These are phyloP conservation scores for Sorghum bicolor DNA, from an alignment of 176 grass and related monocot species.

Conservation along the genomic window DNA sequence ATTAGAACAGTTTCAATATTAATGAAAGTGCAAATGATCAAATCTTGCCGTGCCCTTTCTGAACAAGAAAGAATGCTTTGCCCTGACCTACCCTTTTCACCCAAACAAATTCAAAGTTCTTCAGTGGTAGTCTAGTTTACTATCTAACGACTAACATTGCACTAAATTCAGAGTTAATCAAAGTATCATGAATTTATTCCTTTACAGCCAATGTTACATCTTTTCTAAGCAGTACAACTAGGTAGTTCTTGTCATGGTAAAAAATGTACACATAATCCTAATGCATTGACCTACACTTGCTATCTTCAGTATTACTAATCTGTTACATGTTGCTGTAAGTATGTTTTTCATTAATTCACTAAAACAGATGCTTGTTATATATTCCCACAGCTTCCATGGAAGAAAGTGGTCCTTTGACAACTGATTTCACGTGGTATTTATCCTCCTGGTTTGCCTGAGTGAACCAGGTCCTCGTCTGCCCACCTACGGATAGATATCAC, in stretches of 20 bases:
- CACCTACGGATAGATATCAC: conserved; percentile 48
- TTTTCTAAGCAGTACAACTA: background rate
- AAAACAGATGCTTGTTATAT: background rate
- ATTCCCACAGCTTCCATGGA: background rate
- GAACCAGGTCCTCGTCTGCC: conserved; percentile 71
- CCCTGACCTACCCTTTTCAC: no score
- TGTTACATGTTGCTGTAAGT: background rate
- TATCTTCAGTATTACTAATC: background rate
- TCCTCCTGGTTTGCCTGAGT: conserved; percentile 2
- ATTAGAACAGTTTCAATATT: no score
- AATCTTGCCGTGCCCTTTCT: no score
- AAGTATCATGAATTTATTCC: no score
- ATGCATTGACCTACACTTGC: background rate
- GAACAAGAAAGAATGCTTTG: background rate
- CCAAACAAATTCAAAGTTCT: no score
- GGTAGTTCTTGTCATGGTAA: background rate
- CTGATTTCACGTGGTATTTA: background rate
- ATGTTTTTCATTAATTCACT: background rate
- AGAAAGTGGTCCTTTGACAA: background rate
- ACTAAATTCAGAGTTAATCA: no score
- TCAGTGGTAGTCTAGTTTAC: no score
- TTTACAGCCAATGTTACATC: background rate
- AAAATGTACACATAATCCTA: background rate
- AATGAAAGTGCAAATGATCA: no score
- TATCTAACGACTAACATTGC: no score